Base-by-base conservation (phyloP, 495 filamentous ascomycete genomes). In the Aspergillus sclerotioniger region DNA sequence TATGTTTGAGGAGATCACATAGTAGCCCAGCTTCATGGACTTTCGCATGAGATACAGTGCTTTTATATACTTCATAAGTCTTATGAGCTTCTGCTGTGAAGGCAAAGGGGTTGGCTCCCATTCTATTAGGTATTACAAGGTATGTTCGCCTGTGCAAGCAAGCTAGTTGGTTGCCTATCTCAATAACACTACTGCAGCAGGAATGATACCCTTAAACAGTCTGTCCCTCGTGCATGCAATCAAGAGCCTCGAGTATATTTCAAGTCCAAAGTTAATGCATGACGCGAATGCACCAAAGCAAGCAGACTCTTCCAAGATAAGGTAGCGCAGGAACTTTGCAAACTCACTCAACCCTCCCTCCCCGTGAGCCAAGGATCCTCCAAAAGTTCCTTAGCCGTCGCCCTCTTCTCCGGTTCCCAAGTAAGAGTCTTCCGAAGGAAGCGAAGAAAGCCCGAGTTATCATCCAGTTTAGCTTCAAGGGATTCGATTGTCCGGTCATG, bases 301-400 rank as follows among this genome's bases (percentile, higher is more conserved):
- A 25, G 5, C 25, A 25, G 25, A 25, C 25, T 25, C 25, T 25
- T 25, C 25, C 25, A 41, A 41, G 10, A 41, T 41, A 41, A 41
- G 37, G 37, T 41, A 41, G 37, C 37, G 7, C 37, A 41, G 37
- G 37, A 41, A 41, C n/a, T 41, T 41, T 41, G 51, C 51, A 53
- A 53, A 53, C 51, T 39, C 31, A 53, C 51, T 53, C 51, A 53
- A 53, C 54, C 39, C 44, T 41, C 28, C 55, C 55, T 41, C 37
- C 33, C 48, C 43, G 44, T 63, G 9, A 71, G 51, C 67, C 68
- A 71, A 57, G 68, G 73, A 53, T 76, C 66, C 29, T 71, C 35
- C n/a, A 71, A 56, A 35, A 75, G 66, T 50, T 75, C 72, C 53
- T 59, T 69, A 16, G 73, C 75, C 12, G 72, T 74, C 25, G 63